Percentiles rank a stretch among this genome's conserved stretches.
phyloP scores from a whole-genome alignment of 176 grass and related monocot genomes.

The Bonia amplexicaulis region DNA sequence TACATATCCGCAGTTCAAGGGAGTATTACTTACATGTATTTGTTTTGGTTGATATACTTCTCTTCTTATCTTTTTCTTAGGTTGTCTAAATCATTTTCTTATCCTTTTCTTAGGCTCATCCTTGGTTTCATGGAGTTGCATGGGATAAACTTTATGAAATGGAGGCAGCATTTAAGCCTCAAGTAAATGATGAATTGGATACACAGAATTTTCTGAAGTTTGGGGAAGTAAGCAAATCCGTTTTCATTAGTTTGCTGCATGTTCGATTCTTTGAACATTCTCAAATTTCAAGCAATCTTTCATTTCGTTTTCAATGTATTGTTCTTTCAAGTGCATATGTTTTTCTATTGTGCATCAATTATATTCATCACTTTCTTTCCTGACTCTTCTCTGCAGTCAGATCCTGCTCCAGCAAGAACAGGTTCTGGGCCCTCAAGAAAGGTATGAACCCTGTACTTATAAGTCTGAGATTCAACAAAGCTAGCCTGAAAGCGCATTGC shows the following conservation, averaged over 20 bases:
- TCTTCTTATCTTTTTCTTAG: neutral
- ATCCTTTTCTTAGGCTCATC: conserved; percentile 38
- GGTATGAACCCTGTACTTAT: neutral
- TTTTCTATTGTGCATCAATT: neutral
- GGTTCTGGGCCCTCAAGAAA: conserved; percentile 35
- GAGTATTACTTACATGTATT: conserved; percentile 7
- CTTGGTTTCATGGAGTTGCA: conserved; percentile 73
- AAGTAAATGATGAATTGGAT: conserved; percentile 92
- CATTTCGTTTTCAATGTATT: neutral
- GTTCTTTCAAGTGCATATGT: neutral
- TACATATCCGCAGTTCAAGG: neutral
- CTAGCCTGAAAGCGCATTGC: neutral
- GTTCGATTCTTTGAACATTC: neutral
- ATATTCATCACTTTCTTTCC: neutral
- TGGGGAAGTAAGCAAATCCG: conserved; percentile 66
- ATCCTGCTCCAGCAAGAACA: conserved; percentile 22
- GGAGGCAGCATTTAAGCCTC: conserved; percentile 92
- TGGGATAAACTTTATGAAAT: conserved; percentile 99
- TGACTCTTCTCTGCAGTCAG: neutral
- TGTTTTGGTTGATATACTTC: neutral
- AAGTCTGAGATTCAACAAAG: neutral
- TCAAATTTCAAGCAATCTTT: neutral
- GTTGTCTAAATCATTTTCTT: conserved; percentile 12
- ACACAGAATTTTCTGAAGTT: conserved; percentile 97
- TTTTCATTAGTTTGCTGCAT: neutral